phyloP scores from a whole-genome alignment of 2,329 filamentous ascomycete genomes.

The Cladosporium sp. region DNA sequence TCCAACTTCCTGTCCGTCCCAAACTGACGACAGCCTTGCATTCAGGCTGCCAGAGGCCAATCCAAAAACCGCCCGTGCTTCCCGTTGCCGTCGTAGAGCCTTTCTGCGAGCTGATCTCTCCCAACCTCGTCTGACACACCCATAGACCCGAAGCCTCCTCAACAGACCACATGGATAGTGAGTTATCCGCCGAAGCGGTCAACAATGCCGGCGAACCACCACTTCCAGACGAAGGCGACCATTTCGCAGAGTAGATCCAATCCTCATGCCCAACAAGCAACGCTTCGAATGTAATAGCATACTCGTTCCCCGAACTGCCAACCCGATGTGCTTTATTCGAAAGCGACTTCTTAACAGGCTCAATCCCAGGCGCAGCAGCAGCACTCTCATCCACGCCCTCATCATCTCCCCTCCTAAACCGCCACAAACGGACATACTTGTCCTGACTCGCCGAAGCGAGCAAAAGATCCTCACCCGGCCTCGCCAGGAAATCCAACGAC shows the following conservation, averaged over 20 bases:
- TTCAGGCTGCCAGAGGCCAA: slow-evolving; percentile 82
- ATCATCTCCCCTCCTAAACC: slow-evolving; percentile 64
- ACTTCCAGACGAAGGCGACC: slow-evolving; percentile 53
- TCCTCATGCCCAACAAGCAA: slow-evolving; percentile 93
- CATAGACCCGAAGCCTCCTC: slow-evolving; percentile 83
- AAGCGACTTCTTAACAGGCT: slow-evolving; percentile 46
- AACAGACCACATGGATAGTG: slow-evolving; percentile 86
- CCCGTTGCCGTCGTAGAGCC: slow-evolving; percentile 95
- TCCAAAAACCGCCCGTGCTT: slow-evolving; percentile 95
- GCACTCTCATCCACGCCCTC: neutral
- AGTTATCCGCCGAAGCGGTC: slow-evolving; percentile 92
- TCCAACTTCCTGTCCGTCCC: slow-evolving; percentile 89
- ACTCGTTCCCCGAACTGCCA: slow-evolving; percentile 56
- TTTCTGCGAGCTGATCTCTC: slow-evolving; percentile 92
- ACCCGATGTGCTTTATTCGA: slow-evolving; percentile 88
- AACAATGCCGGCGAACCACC: slow-evolving; percentile 50
- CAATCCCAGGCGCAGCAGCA: neutral
- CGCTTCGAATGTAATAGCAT: slow-evolving; percentile 88
- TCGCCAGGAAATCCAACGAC: slow-evolving; percentile 69
- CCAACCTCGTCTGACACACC: slow-evolving; percentile 79
- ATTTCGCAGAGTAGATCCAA: slow-evolving; percentile 90
- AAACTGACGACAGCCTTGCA: slow-evolving; percentile 74
- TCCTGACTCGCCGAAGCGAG: slow-evolving; percentile 95
- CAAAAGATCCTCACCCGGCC: slow-evolving; percentile 62
- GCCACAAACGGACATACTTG: slow-evolving; percentile 94